Percentiles rank a stretch among this genome's conserved stretches.
phyloP scores from a whole-genome alignment of 352 stramenopile genomes.

The Phytophthora pluvialis region DNA sequence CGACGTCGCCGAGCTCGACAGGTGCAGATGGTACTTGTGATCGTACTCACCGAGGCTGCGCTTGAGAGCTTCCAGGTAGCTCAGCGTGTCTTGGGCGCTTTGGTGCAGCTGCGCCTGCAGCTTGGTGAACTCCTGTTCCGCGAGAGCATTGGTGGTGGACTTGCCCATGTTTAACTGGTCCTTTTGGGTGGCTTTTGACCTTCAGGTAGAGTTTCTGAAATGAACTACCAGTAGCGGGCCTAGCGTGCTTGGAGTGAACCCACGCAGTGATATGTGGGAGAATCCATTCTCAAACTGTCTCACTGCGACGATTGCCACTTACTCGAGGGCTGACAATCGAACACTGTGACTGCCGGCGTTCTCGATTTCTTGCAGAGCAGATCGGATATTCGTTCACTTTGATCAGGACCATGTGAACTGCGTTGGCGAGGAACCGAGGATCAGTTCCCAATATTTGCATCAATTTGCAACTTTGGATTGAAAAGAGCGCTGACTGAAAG shows the following conservation, averaged over 20 bases:
- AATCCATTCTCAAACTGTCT: conserved; percentile 23
- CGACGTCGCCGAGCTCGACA: conserved; percentile 22
- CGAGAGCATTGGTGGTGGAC: conserved; percentile 10
- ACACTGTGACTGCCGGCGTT: too few species aligned
- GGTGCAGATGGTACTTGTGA: conserved; percentile 33
- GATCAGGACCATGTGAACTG: not conserved
- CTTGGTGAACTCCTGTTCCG: conserved; percentile 34
- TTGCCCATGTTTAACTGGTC: conserved; percentile 30
- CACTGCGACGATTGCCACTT: conserved; percentile 15
- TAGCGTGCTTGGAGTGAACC: conserved; percentile 14
- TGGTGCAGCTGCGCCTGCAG: conserved; percentile 36
- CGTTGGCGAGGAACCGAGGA: not conserved
- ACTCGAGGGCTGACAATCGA: too few species aligned
- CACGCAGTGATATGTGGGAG: conserved; percentile 8
- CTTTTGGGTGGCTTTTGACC: not conserved
- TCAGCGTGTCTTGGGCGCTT: conserved; percentile 19
- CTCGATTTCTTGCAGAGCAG: too few species aligned
- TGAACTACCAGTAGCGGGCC: not conserved
- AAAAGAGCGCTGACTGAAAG: too few species aligned
- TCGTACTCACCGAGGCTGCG: conserved; percentile 31
- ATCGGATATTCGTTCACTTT: not conserved
- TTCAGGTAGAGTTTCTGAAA: conserved; percentile 11
- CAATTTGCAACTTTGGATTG: too few species aligned
- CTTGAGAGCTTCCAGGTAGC: conserved; percentile 36
- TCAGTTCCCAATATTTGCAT: not conserved